A percentile compares a stretch with the other conserved stretches of the same genome.
phyloP scores from a whole-genome alignment of 495 filamentous ascomycete genomes.

The Clohesyomyces aquaticus region DNA sequence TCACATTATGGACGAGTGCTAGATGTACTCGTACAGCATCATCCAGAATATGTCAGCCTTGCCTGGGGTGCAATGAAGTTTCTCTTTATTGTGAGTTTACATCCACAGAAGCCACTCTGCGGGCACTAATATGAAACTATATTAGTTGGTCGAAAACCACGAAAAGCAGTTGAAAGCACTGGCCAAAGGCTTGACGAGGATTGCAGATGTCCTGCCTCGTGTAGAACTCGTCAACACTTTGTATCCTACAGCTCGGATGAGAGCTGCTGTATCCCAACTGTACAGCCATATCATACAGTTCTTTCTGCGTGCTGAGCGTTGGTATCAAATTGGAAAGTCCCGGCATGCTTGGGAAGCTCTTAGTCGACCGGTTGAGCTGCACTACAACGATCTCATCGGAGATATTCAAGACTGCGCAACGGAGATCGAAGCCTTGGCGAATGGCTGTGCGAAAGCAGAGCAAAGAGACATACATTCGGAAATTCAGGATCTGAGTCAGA shows the following conservation, averaged over 20 bases:
- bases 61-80: background rate
- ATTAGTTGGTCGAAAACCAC: no score
- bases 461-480: no score
- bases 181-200: conserved; percentile 40
- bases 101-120: background rate
- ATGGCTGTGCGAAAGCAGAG: no score
- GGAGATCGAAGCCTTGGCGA: no score
- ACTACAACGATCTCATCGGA: conserved; percentile 41
- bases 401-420: no score
- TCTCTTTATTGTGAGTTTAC: background rate
- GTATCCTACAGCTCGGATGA: conserved; percentile 48
- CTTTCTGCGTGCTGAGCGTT: conserved; percentile 37
- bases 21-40: background rate
- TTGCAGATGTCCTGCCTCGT: conserved; percentile 46
- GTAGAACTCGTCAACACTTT: conserved; percentile 41
- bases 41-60: background rate
- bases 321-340: conserved; percentile 45
- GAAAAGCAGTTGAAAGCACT: conserved; percentile 38
- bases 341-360: conserved; percentile 37
- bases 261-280: conserved; percentile 39
- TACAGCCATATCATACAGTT: conserved; percentile 49
- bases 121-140: no score
- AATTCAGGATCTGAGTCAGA: no score
- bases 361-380: conserved; percentile 35
- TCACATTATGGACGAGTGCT: background rate